Evolutionary conservation across 257 asterid species (phyloP).

Genomic region (Apocynum venetum): DNA sequence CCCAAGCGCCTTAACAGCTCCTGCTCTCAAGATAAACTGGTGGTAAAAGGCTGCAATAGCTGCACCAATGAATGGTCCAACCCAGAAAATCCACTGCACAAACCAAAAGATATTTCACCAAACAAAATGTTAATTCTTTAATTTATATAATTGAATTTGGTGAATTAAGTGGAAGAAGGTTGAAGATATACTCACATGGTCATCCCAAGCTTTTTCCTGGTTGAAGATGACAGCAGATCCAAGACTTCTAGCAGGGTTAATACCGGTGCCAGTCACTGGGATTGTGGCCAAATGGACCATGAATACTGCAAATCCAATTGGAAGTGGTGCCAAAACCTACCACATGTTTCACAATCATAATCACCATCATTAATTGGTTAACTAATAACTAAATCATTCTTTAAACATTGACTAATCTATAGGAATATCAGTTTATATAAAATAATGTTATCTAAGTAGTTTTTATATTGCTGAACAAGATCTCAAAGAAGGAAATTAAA

Average conservation of each 20-base stretch:
- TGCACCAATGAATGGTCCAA: constrained; percentile 48
- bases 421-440: too few species aligned
- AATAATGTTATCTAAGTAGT: too few species aligned
- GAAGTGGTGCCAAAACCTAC: constrained; percentile 82
- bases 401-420: too few species aligned
- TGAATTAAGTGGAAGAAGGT: too few species aligned
- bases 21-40: constrained; percentile 37
- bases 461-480: background rate
- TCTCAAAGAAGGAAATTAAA: background rate
- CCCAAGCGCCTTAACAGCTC: constrained; percentile 32
- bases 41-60: constrained; percentile 41
- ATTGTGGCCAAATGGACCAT: constrained; percentile 82
- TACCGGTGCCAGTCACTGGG: constrained; percentile 78
- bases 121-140: background rate
- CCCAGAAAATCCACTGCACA: constrained; percentile 44
- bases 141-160: too few species aligned
- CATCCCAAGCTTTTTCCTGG: constrained; percentile 51
- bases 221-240: constrained; percentile 75
- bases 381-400: too few species aligned
- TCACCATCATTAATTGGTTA: background rate
- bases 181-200: constrained; percentile 34
- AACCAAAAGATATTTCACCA: background rate
- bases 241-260: constrained; percentile 82
- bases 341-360: background rate
- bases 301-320: constrained; percentile 77